phyloP scores from a whole-genome alignment of 1,139 yeast genomes.

The Starmera stellimalicola region DNA sequence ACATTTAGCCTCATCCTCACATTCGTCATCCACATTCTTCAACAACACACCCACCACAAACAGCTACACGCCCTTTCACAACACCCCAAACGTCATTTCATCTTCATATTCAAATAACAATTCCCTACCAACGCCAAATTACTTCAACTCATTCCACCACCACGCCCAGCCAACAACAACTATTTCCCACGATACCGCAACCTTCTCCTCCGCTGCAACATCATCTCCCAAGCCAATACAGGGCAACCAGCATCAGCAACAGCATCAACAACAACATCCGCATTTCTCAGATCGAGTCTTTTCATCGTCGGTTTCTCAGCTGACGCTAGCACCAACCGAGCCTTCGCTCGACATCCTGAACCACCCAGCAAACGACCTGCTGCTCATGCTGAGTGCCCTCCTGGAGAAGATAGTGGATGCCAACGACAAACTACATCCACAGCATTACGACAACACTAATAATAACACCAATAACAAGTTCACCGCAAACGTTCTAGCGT shows the following conservation, averaged over 20 bases:
- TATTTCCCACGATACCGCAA: constrained; percentile 18
- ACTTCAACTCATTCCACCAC: background rate
- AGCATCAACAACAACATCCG: constrained; percentile 5
- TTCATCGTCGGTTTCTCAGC: constrained; percentile 4
- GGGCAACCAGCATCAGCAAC: constrained; percentile 1
- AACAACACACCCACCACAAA: constrained; percentile 14
- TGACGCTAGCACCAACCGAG: constrained; percentile 18
- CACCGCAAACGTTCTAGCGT: constrained; percentile 73
- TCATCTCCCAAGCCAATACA: constrained; percentile 1
- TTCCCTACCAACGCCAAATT: no score
- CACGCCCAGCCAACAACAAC: constrained; percentile 6
- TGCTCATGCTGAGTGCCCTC: constrained; percentile 77
- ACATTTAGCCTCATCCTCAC: constrained; percentile 2
- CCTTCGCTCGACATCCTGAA: constrained; percentile 73
- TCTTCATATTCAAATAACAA: constrained; percentile 29
- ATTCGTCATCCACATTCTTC: constrained; percentile 16
- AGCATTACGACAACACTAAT: constrained; percentile 33
- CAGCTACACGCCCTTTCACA: constrained; percentile 31
- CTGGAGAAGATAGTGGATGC: constrained; percentile 83
- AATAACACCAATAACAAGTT: constrained; percentile 33
- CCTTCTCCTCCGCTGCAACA: background rate
- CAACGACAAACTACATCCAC: constrained; percentile 78
- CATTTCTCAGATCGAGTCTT: constrained; percentile 2
- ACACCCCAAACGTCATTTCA: constrained; percentile 43
- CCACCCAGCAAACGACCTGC: constrained; percentile 72